Evolutionary conservation across 257 asterid genomes (phyloP).

Genomic region (Apocynum venetum): DNA sequence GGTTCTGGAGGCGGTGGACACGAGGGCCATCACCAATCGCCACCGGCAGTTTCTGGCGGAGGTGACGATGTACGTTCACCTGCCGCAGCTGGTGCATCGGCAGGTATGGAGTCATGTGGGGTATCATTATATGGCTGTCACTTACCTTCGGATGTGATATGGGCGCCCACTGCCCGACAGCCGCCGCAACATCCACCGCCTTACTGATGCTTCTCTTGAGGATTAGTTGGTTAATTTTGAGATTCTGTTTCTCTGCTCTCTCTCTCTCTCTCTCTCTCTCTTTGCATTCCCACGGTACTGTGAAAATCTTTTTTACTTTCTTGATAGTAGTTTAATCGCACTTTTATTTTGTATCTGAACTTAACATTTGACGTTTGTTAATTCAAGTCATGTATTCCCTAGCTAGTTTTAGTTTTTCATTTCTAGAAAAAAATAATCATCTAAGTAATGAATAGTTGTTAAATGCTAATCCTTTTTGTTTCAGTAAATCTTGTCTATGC

Average conservation of each 20-base stretch:
- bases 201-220: conserved; percentile 25
- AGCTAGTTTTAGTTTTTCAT: neutral
- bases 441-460: neutral
- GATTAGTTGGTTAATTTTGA: neutral
- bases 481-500: neutral
- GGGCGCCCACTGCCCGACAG: conserved; percentile 62
- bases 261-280: neutral
- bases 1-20: conserved; percentile 22
- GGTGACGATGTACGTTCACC: conserved; percentile 28
- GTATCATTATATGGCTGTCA: conserved; percentile 29
- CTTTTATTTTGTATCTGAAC: neutral
- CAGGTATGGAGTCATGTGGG: conserved; percentile 22
- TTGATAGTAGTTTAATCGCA: too few relatives aligned
- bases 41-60: conserved; percentile 37
- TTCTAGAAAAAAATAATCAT: neutral
- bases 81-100: conserved; percentile 7
- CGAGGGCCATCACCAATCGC: conserved; percentile 22
- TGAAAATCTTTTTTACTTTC: neutral
- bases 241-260: neutral
- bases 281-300: neutral
- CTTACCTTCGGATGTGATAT: conserved; percentile 46
- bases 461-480: neutral
- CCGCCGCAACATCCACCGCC: conserved; percentile 51
- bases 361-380: neutral
- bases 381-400: neutral